Evolutionary conservation across 768 basidiomycete genomes (phyloP).

Genomic region (Boletellus ananas): DNA sequence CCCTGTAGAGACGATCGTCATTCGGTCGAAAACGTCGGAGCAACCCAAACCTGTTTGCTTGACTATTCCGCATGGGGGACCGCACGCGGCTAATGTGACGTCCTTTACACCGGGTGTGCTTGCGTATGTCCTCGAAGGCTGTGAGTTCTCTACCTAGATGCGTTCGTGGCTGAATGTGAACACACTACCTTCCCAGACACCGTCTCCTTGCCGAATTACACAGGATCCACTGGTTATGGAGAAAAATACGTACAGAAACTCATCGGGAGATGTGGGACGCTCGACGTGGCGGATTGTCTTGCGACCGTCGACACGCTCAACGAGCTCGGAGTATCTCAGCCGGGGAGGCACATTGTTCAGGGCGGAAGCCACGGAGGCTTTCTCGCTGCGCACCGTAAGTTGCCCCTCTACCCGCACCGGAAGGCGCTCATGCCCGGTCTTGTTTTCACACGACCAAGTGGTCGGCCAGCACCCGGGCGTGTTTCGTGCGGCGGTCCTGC

Average conservation of each 20-base stretch:
- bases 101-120: slow-evolving; percentile 43
- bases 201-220: slow-evolving; percentile 61
- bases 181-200: slow-evolving; percentile 39
- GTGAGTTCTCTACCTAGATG: slow-evolving; percentile 32
- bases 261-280: slow-evolving; percentile 54
- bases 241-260: slow-evolving; percentile 54
- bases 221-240: slow-evolving; percentile 64
- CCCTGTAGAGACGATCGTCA: slow-evolving; percentile 54
- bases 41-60: slow-evolving; percentile 41
- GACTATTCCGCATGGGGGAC: slow-evolving; percentile 59
- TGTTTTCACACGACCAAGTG: slow-evolving; percentile 35
- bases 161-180: background rate
- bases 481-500: slow-evolving; percentile 59
- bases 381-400: slow-evolving; percentile 53
- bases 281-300: slow-evolving; percentile 66
- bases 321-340: slow-evolving; percentile 43
- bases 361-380: slow-evolving; percentile 77
- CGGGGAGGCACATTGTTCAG: slow-evolving; percentile 50
- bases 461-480: slow-evolving; percentile 58
- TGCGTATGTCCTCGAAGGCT: slow-evolving; percentile 56
- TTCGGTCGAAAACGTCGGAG: slow-evolving; percentile 31
- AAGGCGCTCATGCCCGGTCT: too few species aligned
- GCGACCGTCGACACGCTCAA: slow-evolving; percentile 51
- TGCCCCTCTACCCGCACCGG: too few species aligned
- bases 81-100: slow-evolving; percentile 48